These are phyloP conservation scores for Eucalyptus urophylla DNA, from an alignment of 345 rosid genomes.

Conservation along the genomic window DNA sequence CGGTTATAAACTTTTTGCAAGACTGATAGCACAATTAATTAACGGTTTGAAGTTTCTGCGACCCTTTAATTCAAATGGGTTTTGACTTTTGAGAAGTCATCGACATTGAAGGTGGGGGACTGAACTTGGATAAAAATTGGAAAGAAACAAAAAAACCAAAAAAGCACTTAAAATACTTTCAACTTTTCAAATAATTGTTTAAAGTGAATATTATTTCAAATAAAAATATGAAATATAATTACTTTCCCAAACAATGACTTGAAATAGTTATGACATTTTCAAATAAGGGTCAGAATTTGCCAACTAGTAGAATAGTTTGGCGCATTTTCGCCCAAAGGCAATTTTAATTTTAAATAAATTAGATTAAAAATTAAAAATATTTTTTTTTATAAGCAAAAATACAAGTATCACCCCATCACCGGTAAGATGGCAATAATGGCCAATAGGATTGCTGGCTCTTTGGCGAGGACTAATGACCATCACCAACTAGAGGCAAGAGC, in stretches of 20 bases:
- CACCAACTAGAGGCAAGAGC: too few relatives aligned
- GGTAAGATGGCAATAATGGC: fast-evolving
- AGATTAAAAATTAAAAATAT: too few relatives aligned
- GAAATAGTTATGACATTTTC: too few relatives aligned
- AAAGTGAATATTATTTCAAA: fast-evolving
- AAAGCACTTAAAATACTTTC: too few relatives aligned
- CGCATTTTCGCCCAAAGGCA: fast-evolving
- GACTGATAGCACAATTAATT: background rate
- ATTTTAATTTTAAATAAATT: too few relatives aligned
- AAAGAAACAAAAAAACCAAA: too few relatives aligned
- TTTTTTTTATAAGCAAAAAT: too few relatives aligned
- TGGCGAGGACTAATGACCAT: fast-evolving
- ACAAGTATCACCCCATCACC: too few relatives aligned
- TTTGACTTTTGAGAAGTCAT: background rate
- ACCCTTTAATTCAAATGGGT: background rate
- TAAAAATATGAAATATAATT: too few relatives aligned
- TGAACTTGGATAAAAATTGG: background rate
- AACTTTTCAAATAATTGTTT: too few relatives aligned
- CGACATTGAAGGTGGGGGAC: background rate
- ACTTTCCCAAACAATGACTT: fast-evolving
- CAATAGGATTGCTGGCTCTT: too few relatives aligned
- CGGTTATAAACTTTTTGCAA: background rate
- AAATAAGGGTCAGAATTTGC: too few relatives aligned
- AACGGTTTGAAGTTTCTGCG: background rate
- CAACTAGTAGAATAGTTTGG: fast-evolving